Percentiles rank a stretch among this genome's conserved stretches.
Conservation (phyloP, 1,284 basidiomycete species). For the Heliocybe sulcata region DNA sequence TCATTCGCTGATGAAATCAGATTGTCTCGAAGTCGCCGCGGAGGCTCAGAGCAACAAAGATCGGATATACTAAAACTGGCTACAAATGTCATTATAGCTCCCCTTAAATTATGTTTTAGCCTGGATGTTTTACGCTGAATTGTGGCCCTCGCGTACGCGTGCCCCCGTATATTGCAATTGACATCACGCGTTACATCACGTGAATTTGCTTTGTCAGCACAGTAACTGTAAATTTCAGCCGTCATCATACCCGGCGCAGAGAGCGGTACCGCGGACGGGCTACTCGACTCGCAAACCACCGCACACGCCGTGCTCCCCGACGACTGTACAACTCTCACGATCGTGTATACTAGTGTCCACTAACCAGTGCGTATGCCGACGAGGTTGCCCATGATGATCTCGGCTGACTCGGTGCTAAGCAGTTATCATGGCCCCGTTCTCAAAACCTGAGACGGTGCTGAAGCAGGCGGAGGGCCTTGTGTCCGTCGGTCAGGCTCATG, state of each 20-base stretch:
- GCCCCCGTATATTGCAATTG: background rate
- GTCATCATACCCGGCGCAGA: background rate
- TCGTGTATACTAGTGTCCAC: background rate
- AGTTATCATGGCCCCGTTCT: constrained; percentile 74
- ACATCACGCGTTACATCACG: background rate
- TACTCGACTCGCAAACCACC: background rate
- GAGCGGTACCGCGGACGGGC: background rate
- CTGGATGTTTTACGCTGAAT: no score
- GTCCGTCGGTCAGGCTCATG: constrained; percentile 83
- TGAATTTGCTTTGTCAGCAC: background rate
- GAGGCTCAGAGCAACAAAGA: no score
- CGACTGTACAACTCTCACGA: background rate
- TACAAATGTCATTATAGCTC: no score
- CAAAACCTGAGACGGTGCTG: constrained; percentile 87
- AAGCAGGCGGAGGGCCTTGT: constrained; percentile 91
- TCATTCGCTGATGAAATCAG: no score
- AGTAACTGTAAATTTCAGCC: background rate
- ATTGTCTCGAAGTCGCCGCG: no score
- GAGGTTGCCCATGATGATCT: background rate
- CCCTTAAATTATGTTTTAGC: no score
- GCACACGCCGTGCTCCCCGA: background rate
- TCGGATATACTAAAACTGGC: no score
- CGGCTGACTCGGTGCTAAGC: background rate
- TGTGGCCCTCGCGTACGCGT: no score
- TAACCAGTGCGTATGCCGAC: background rate